Base-by-base conservation (phyloP, 768 basidiomycete species). In the Russula vinacea region DNA sequence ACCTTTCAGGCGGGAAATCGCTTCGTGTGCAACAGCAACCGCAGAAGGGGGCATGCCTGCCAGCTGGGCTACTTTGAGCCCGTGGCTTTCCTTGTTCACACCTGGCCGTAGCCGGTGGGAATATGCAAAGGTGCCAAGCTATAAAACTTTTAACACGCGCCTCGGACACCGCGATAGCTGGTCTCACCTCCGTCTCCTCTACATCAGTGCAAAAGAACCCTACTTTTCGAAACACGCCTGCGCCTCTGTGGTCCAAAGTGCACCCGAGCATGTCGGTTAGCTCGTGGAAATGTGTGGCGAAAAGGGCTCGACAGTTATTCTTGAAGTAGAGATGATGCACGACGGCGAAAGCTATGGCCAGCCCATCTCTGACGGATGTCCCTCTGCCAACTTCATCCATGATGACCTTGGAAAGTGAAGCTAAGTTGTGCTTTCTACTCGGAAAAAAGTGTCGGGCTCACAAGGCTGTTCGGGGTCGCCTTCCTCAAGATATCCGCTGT, bases 301-400 rank as follows among this genome's bases (percentile, higher is more conserved):
- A 99, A 35, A 99, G 78, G n/a, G 92, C 82, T 19, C 94, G 84
- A 71, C 90, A 92, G 57, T 78, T 76, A 70, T 91, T 92, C 35
- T 83, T 81, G 40, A 82, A 76, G 44, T 85, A 76, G 22, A 98
- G 81, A 73, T 98, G 88, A 70, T 95, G 88, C 39, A 95, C 80
- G 3, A 92, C 86, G 7, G 92, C 91, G 71, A 93, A 98, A 19
- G 97, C 95, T 56, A 98, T 92, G 0, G 96, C 93, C 16, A 98
- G 75, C 11, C 96, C 96, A 70, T 97, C 95, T 65, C 85, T 85
- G 9, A 94, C 86, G 0, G 94, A 94, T 6, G 96, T 98, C 39
- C 96, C 96, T 69, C 96, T 79, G 7, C 96, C 96, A n/a, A 99
- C 94, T 78, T 99, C 96, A 73, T 99, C 96, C 92, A 99, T 95